Evolutionary conservation across 352 stramenopile species (phyloP).

Genomic region (Phytopythium kandeliae): DNA sequence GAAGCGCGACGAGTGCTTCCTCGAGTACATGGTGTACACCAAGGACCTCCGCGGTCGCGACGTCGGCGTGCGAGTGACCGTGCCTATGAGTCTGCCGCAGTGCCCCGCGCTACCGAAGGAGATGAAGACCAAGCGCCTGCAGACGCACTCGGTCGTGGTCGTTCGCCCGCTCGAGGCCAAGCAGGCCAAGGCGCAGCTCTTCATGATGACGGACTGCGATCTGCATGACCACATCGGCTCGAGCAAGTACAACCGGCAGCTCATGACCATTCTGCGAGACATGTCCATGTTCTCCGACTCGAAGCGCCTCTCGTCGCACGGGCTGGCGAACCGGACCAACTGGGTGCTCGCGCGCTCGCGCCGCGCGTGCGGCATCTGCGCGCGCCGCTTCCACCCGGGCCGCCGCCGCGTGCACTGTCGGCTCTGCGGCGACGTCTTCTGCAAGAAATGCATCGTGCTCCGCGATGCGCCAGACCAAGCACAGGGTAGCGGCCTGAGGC

Average conservation of each 20-base stretch:
- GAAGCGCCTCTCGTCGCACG: slow-evolving; percentile 46
- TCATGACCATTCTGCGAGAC: slow-evolving; percentile 54
- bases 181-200: slow-evolving; percentile 37
- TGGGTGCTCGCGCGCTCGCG: slow-evolving; percentile 46
- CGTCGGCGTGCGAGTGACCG: slow-evolving; percentile 50
- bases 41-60: slow-evolving; percentile 52
- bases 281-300: slow-evolving; percentile 55
- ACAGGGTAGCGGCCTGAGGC: slow-evolving; percentile 10
- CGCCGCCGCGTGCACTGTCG: slow-evolving; percentile 65
- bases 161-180: slow-evolving; percentile 30
- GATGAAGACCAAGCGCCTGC: slow-evolving; percentile 55
- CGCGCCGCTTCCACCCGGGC: slow-evolving; percentile 43
- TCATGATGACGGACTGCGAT: slow-evolving; percentile 49
- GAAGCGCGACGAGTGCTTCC: slow-evolving; percentile 69
- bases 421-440: slow-evolving; percentile 71
- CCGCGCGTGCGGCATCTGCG: slow-evolving; percentile 50
- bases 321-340: slow-evolving; percentile 16
- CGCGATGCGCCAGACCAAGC: slow-evolving; percentile 31
- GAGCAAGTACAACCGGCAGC: slow-evolving; percentile 37
- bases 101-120: slow-evolving; percentile 38
- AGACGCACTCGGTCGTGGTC: slow-evolving; percentile 42
- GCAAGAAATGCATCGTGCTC: slow-evolving; percentile 60
- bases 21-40: slow-evolving; percentile 68
- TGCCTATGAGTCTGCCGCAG: slow-evolving; percentile 57
- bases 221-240: slow-evolving; percentile 35